Conservation (phyloP, 352 stramenopile species). For the Globisporangium paddicum region DNA sequence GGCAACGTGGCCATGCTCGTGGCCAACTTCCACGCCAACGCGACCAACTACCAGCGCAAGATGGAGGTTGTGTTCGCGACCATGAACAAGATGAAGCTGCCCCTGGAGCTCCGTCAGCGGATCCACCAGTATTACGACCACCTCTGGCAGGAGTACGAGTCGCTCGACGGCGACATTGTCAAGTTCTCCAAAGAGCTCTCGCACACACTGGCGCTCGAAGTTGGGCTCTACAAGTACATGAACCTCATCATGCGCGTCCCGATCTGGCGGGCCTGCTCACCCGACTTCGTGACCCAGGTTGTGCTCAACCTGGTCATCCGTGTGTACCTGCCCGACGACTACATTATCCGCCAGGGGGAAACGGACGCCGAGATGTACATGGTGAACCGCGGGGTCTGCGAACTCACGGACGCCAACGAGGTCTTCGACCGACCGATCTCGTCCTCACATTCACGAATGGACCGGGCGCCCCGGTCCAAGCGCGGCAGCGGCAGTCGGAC, state of each 20-base stretch:
- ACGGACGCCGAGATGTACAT: conserved; percentile 34
- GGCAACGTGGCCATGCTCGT: conserved; percentile 21
- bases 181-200: conserved; percentile 35
- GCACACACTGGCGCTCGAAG: conserved; percentile 31
- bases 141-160: conserved; percentile 37
- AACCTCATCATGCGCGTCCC: conserved; percentile 28
- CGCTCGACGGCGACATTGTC: conserved; percentile 26
- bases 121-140: conserved; percentile 38
- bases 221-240: conserved; percentile 34
- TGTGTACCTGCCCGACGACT: conserved; percentile 46
- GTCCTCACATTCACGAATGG: no score
- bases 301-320: conserved; percentile 22
- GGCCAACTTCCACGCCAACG: conserved; percentile 7
- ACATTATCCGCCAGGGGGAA: conserved; percentile 31
- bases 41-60: conserved; percentile 17
- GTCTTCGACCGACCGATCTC: no score
- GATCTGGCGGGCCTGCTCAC: conserved; percentile 31
- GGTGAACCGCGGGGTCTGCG: conserved; percentile 30
- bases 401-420: conserved; percentile 23
- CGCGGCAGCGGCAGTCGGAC: no score
- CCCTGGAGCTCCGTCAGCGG: conserved; percentile 20
- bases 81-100: conserved; percentile 20
- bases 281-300: conserved; percentile 41
- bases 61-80: conserved; percentile 21
- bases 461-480: no score